Conservation (phyloP, 2,329 filamentous ascomycete species). For the Tolypocladium album region DNA sequence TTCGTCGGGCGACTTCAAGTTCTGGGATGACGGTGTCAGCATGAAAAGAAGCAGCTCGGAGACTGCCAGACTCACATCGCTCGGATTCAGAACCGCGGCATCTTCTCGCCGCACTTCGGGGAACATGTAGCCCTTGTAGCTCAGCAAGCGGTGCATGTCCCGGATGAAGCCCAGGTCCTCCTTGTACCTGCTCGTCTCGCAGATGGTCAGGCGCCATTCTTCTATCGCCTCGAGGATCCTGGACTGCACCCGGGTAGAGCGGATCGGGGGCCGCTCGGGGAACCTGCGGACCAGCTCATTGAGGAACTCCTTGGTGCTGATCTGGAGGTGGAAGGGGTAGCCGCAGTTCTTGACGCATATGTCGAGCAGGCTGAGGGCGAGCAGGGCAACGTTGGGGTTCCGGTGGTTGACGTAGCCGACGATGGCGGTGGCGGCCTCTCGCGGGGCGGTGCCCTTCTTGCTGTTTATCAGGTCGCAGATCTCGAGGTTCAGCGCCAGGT, state of each 20-base stretch:
- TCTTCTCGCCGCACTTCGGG: conserved; percentile 88
- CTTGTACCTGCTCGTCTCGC: conserved; percentile 94
- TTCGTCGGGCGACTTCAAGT: conserved; percentile 90
- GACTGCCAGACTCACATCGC: conserved; percentile 58
- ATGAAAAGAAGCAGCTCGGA: no score
- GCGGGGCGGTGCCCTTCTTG: conserved; percentile 91
- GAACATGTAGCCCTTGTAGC: conserved; percentile 95
- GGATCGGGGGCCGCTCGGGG: conserved; percentile 81
- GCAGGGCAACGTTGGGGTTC: conserved; percentile 86
- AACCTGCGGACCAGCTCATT: conserved; percentile 96
- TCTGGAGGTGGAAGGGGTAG: conserved; percentile 96
- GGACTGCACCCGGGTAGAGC: conserved; percentile 76
- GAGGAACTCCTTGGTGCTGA: conserved; percentile 96
- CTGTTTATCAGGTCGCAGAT: conserved; percentile 93
- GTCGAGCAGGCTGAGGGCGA: conserved; percentile 86
- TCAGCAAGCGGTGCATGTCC: conserved; percentile 92
- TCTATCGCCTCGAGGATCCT: conserved; percentile 94
- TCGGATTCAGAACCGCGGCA: conserved; percentile 91
- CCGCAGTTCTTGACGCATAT: conserved; percentile 99
- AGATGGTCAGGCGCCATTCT: conserved; percentile 97
- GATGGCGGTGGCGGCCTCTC: conserved; percentile 87
- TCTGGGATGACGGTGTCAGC: conserved; percentile 42
- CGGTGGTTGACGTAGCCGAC: conserved; percentile 94
- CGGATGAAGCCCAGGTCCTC: conserved; percentile 92
- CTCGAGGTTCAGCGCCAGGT: conserved; percentile 91